Conservation (phyloP, 2,329 filamentous ascomycete genomes). For the Byssochlamys sp. region DNA sequence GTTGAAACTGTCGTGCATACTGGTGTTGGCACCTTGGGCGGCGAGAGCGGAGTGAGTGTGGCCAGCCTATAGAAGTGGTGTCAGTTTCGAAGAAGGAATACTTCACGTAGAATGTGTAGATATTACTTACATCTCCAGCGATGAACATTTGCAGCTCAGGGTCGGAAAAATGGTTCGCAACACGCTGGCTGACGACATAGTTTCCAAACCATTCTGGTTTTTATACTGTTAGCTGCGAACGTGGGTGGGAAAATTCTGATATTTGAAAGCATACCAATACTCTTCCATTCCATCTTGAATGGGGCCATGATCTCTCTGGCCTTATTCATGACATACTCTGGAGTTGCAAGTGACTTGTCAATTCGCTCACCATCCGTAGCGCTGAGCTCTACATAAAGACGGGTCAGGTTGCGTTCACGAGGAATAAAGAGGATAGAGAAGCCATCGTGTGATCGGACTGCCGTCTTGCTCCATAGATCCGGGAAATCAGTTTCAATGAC, state of each 20-base stretch:
- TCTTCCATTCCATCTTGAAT: slow-evolving; percentile 37
- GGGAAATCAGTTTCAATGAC: slow-evolving; percentile 60
- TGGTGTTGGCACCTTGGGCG: slow-evolving; percentile 27
- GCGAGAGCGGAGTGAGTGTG: slow-evolving; percentile 24
- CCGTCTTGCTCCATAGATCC: slow-evolving; percentile 65
- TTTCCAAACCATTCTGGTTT: slow-evolving; percentile 41
- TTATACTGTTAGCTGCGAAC: not conserved
- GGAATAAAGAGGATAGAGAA: slow-evolving; percentile 67
- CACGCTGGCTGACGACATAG: slow-evolving; percentile 42
- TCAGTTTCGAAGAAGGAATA: not conserved
- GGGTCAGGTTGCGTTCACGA: slow-evolving; percentile 62
- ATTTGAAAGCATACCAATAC: slow-evolving; percentile 19
- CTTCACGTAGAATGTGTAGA: not conserved
- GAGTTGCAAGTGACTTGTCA: slow-evolving; percentile 34
- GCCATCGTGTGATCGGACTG: slow-evolving; percentile 56
- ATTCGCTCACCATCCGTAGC: slow-evolving; percentile 16
- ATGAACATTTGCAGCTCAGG: slow-evolving; percentile 37
- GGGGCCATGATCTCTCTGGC: slow-evolving; percentile 37
- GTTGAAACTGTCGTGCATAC: slow-evolving; percentile 29
- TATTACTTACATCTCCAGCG: slow-evolving; percentile 35
- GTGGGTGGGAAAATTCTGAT: not conserved
- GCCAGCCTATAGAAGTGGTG: slow-evolving; percentile 12
- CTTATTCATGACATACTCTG: slow-evolving; percentile 59
- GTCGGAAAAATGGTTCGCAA: slow-evolving; percentile 39
- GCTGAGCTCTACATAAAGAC: slow-evolving; percentile 43